phyloP scores from a whole-genome alignment of 176 grass and related monocot genomes.

The Carex cristatella region DNA sequence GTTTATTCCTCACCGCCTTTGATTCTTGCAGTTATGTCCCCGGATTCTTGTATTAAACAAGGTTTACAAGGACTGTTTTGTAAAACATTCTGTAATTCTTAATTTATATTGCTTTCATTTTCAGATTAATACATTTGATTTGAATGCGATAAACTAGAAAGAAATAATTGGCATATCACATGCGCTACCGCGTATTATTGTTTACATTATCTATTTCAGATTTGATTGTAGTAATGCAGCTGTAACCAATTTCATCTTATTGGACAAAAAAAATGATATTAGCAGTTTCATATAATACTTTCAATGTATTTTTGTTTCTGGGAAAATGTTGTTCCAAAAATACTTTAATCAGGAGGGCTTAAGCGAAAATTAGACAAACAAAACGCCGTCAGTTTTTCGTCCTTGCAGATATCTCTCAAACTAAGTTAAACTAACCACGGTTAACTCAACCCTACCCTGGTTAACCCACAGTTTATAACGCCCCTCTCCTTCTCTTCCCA shows the following conservation, averaged over 20 bases:
- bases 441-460: not conserved
- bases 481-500: not conserved
- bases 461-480: conserved; percentile 53
- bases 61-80: not conserved
- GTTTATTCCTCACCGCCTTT: not conserved
- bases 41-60: not conserved
- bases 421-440: conserved; percentile 20
- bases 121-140: not conserved
- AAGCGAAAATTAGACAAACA: not conserved
- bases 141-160: not conserved
- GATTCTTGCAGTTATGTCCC: not conserved
- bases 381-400: conserved; percentile 22
- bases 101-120: not conserved
- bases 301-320: not conserved
- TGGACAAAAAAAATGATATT: not conserved
- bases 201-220: too few species aligned
- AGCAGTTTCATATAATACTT: not conserved
- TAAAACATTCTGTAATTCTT: not conserved
- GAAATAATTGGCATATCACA: not conserved
- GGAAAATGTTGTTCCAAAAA: not conserved
- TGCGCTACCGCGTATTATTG: too few species aligned
- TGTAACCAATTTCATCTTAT: not conserved
- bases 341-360: not conserved
- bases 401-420: not conserved
- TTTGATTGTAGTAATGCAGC: not conserved